Evolutionary conservation across 2,329 filamentous ascomycete genomes (phyloP).

Genomic region (Exophiala oligosperma): DNA sequence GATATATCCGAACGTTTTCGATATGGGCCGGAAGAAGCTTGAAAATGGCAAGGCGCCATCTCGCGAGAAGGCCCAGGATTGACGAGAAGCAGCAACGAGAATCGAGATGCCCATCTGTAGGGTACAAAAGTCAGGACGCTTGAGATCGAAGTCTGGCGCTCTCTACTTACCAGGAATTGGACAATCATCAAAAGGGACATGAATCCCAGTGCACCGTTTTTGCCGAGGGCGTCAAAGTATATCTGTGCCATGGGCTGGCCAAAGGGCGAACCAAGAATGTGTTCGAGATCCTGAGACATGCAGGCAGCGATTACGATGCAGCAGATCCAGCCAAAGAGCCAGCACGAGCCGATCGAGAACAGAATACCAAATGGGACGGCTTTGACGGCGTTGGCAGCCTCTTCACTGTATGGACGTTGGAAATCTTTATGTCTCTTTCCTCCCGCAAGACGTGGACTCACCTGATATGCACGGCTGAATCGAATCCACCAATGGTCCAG

Average conservation of each 20-base stretch:
- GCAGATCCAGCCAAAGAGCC: conserved; percentile 59
- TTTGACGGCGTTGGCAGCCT: conserved; percentile 60
- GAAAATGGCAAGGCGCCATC: conserved; percentile 64
- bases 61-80: conserved; percentile 64
- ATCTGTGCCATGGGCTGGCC: conserved; percentile 60
- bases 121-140: background rate
- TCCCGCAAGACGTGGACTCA: background rate
- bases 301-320: conserved; percentile 59
- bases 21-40: conserved; percentile 57
- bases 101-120: conserved; percentile 28
- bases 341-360: conserved; percentile 56
- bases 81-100: conserved; percentile 59
- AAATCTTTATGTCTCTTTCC: background rate
- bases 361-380: conserved; percentile 62
- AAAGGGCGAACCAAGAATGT: conserved; percentile 50
- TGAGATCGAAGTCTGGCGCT: background rate
- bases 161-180: conserved; percentile 60
- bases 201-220: conserved; percentile 56
- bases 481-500: conserved; percentile 60
- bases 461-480: conserved; percentile 36
- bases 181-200: conserved; percentile 61
- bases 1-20: conserved; percentile 56
- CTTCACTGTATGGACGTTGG: conserved; percentile 49
- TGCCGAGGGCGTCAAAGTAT: conserved; percentile 23
- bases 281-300: conserved; percentile 54